A percentile compares a stretch with the other conserved stretches of the same genome.
Conservation (phyloP, 192 early-diverging fungal genomes). For the Piromyces finnis region DNA sequence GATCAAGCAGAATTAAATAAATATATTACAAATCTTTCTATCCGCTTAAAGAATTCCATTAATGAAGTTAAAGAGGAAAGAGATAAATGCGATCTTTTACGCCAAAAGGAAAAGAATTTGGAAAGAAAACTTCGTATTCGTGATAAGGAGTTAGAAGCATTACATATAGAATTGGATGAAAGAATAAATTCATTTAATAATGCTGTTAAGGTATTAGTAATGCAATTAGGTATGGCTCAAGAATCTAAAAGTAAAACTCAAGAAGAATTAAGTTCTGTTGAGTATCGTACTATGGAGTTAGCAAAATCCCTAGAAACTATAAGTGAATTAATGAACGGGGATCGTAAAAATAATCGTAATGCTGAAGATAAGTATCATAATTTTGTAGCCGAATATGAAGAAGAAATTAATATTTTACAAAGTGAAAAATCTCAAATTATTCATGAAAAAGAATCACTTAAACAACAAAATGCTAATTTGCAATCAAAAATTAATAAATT, state of each 20-base stretch:
- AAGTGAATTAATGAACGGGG: neutral
- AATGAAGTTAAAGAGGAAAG: neutral
- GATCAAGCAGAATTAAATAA: neutral
- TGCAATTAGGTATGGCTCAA: neutral
- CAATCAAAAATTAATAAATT: neutral
- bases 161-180: neutral
- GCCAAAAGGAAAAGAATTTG: neutral
- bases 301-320: neutral
- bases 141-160: neutral
- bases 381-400: neutral
- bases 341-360: neutral
- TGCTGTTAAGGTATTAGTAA: neutral
- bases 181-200: neutral
- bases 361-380: neutral
- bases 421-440: neutral
- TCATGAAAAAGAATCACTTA: neutral
- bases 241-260: neutral
- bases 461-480: neutral
- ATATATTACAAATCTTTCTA: neutral
- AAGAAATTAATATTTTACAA: neutral
- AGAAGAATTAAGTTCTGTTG: neutral
- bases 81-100: neutral
- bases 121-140: neutral
- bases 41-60: neutral
- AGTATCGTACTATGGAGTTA: neutral